Conservation (phyloP, 257 asterid genomes). For the Nicotiana attenuata region DNA sequence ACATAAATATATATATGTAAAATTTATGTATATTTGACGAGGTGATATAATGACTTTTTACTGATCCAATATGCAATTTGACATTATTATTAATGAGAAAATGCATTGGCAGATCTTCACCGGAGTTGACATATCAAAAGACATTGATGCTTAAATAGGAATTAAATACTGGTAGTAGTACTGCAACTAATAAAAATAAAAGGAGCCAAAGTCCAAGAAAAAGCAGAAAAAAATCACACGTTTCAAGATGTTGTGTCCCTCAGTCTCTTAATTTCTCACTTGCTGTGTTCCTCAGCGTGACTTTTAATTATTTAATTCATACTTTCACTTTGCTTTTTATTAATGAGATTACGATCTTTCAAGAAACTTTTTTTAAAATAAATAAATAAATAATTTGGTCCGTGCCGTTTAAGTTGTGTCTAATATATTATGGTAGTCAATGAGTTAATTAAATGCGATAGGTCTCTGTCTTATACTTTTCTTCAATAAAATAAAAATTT, state of each 20-base stretch:
- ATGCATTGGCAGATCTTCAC: not conserved
- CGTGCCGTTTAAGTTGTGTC: conserved; percentile 31
- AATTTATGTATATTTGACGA: no score
- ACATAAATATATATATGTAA: no score
- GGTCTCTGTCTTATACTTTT: not conserved
- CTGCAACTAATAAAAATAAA: not conserved
- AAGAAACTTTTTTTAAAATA: not conserved
- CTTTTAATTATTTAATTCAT: not conserved
- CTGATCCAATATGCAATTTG: no score
- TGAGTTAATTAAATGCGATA: not conserved
- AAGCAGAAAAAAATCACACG: conserved; percentile 16
- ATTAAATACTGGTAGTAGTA: not conserved
- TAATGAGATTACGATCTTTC: not conserved
- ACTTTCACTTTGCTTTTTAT: not conserved
- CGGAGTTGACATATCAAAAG: conserved; percentile 3
- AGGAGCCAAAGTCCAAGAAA: conserved; percentile 18
- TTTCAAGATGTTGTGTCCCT: conserved; percentile 19
- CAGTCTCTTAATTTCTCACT: not conserved
- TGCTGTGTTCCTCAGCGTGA: not conserved
- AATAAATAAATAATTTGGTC: not conserved
- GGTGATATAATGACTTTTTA: no score
- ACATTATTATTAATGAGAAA: no score
- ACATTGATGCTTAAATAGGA: conserved; percentile 7
- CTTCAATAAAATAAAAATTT: not conserved
- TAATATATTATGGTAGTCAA: not conserved